These are phyloP conservation scores for Cardamine resedifolia DNA, from an alignment of 345 rosid species.

Conservation along the genomic window DNA sequence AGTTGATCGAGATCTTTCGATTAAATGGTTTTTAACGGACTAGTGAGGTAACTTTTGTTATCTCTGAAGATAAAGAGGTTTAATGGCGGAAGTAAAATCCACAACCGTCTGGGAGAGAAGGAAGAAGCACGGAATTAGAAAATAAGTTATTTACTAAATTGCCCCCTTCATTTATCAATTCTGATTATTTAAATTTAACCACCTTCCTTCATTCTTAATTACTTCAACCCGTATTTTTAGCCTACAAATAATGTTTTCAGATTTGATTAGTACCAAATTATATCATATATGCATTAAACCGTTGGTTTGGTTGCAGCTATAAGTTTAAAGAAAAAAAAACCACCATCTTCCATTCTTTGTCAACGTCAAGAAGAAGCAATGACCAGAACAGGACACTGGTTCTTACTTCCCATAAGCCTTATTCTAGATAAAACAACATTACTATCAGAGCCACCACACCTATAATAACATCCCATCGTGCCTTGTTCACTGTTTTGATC, in stretches of 20 bases:
- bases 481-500: slow-evolving; percentile 29
- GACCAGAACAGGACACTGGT: background rate
- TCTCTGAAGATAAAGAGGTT: too few relatives aligned
- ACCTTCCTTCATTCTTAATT: too few relatives aligned
- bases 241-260: too few relatives aligned
- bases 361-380: slow-evolving; percentile 1
- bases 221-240: too few relatives aligned
- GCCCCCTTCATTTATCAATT: background rate
- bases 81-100: slow-evolving; percentile 26
- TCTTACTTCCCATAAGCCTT: background rate
- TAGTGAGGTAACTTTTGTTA: too few relatives aligned
- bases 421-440: slow-evolving; percentile 17
- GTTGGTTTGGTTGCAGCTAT: too few relatives aligned
- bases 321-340: too few relatives aligned
- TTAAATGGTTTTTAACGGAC: background rate
- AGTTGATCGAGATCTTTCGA: slow-evolving; percentile 4
- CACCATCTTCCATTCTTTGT: background rate
- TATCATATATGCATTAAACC: too few relatives aligned
- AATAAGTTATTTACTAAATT: background rate
- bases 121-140: background rate
- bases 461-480: slow-evolving; percentile 25
- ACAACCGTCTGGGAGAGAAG: background rate
- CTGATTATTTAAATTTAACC: too few relatives aligned
- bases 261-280: too few relatives aligned
- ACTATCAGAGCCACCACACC: background rate